These are phyloP conservation scores for Diddensiella santjacobensis DNA, from an alignment of 805 yeast species.

Conservation along the genomic window DNA sequence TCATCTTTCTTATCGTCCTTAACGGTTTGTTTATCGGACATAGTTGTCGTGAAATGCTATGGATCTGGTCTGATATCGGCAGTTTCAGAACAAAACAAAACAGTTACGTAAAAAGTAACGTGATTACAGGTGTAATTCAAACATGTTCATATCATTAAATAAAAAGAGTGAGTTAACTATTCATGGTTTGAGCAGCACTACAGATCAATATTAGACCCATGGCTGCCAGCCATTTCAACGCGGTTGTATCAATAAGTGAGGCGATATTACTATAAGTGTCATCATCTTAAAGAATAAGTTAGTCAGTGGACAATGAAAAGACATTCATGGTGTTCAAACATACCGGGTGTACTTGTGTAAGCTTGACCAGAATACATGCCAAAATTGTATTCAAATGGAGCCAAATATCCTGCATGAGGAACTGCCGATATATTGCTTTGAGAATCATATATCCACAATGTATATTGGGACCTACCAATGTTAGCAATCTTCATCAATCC, in stretches of 20 bases:
- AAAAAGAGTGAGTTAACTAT: neutral
- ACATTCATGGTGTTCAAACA: neutral
- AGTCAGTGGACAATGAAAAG: neutral
- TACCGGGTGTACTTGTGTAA: slow-evolving; percentile 32
- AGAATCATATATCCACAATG: slow-evolving; percentile 36
- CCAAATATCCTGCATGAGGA: slow-evolving; percentile 35
- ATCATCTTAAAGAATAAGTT: slow-evolving; percentile 12
- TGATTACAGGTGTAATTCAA: no score
- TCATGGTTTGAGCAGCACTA: slow-evolving; percentile 18
- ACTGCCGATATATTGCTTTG: slow-evolving; percentile 25
- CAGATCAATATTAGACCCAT: slow-evolving; percentile 16
- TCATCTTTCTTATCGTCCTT: no score
- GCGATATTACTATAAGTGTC: slow-evolving; percentile 21
- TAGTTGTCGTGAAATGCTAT: no score
- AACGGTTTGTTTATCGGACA: neutral
- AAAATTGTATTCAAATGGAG: slow-evolving; percentile 31
- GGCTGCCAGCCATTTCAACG: slow-evolving; percentile 21
- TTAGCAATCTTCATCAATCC: no score
- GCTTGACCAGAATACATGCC: slow-evolving; percentile 38
- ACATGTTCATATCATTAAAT: neutral
- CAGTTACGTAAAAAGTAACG: no score
- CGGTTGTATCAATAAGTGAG: slow-evolving; percentile 13
- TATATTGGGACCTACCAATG: slow-evolving; percentile 30
- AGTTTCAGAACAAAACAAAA: no score
- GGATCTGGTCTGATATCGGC: no score